Evolutionary conservation across 805 yeast species (phyloP).

Genomic region (Sporopachydermia lactativora): DNA sequence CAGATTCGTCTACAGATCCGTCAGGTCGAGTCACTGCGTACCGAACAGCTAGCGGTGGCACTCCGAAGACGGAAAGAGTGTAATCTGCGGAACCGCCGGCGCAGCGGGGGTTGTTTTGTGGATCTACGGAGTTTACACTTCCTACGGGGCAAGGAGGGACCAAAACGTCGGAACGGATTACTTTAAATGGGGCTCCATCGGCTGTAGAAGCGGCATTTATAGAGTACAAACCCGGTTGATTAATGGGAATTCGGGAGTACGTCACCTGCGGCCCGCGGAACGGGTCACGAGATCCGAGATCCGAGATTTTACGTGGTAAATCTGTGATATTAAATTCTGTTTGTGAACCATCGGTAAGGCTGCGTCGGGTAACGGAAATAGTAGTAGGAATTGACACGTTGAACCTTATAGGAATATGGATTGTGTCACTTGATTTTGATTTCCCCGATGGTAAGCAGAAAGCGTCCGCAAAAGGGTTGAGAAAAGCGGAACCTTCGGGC

Average conservation of each 20-base stretch:
- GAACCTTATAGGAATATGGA: constrained; percentile 57
- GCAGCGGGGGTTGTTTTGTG: constrained; percentile 31
- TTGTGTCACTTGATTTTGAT: constrained; percentile 15
- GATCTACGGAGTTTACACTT: constrained; percentile 26
- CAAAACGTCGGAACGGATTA: constrained; percentile 44
- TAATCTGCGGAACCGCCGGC: constrained; percentile 41
- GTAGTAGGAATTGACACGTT: constrained; percentile 67
- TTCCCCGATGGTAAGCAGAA: constrained; percentile 33
- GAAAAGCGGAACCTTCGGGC: constrained; percentile 79
- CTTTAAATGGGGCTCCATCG: constrained; percentile 47
- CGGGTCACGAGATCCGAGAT: constrained; percentile 1
- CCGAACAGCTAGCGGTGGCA: constrained; percentile 56
- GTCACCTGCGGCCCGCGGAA: constrained; percentile 20
- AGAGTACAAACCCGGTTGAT: constrained; percentile 64
- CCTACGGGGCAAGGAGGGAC: constrained; percentile 74
- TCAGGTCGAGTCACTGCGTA: constrained; percentile 23
- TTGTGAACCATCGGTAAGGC: constrained; percentile 36
- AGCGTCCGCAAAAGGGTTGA: constrained; percentile 60
- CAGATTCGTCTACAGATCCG: background rate
- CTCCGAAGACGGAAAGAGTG: constrained; percentile 48
- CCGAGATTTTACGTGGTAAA: constrained; percentile 24
- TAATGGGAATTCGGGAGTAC: constrained; percentile 51
- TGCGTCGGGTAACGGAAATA: constrained; percentile 49
- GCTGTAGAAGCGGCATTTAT: constrained; percentile 40
- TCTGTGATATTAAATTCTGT: constrained; percentile 43